Conservation (phyloP, 257 asterid genomes). For the Solanum etuberosum region DNA sequence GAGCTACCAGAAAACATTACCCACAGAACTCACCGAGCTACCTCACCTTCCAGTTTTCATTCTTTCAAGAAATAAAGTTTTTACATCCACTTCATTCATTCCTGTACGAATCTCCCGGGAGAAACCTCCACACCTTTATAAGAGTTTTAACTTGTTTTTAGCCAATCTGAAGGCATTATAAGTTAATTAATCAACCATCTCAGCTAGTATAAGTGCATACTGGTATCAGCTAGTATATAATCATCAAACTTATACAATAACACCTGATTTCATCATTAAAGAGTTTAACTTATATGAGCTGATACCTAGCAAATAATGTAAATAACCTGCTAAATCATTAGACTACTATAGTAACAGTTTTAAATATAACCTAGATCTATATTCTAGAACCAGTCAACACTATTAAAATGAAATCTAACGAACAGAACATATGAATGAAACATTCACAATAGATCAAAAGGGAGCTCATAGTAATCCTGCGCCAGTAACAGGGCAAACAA, state of each 20-base stretch:
- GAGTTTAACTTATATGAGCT: not conserved
- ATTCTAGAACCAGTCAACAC: not conserved
- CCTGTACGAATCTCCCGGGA: not conserved
- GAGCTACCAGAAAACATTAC: not conserved
- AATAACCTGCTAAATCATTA: not conserved
- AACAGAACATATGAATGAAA: not conserved
- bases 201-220: not conserved
- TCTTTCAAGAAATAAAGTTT: not conserved
- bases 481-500: not conserved
- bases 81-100: not conserved
- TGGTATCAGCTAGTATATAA: not conserved
- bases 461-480: not conserved
- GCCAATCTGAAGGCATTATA: not conserved
- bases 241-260: not conserved
- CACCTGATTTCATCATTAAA: not conserved
- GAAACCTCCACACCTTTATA: not conserved
- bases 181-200: not conserved
- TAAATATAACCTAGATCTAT: not conserved
- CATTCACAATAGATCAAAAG: not conserved
- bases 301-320: not conserved
- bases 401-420: not conserved
- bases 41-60: not conserved
- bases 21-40: not conserved
- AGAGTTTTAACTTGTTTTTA: not conserved
- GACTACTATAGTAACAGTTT: not conserved